Evolutionary conservation across 257 asterid genomes (phyloP).

Genomic region (Rubia yunnanensis): DNA sequence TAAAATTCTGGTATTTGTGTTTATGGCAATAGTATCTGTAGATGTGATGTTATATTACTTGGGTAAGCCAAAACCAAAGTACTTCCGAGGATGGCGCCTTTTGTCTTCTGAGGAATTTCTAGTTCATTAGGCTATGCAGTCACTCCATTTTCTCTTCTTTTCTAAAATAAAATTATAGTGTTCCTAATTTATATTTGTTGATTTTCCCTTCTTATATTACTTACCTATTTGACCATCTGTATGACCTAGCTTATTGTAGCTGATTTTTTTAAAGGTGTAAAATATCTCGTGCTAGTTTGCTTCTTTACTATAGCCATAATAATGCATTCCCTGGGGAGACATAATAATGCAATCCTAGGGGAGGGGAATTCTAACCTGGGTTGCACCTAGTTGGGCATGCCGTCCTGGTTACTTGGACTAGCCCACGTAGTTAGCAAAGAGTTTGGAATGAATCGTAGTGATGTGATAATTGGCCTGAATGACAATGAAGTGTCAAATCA

Average conservation of each 20-base stretch:
- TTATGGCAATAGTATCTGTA: constrained; percentile 14
- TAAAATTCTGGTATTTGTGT: not conserved
- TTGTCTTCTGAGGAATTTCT: not conserved
- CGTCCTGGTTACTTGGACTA: no score
- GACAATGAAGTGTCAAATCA: no score
- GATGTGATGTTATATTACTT: constrained; percentile 4
- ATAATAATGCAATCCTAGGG: no score
- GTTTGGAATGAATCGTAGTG: no score
- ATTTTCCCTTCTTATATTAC: not conserved
- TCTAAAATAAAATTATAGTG: not conserved
- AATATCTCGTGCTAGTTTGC: no score
- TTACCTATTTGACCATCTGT: not conserved
- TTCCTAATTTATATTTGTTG: not conserved
- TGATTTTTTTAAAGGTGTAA: no score
- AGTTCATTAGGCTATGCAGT: not conserved
- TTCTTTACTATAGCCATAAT: no score
- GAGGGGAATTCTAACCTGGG: no score
- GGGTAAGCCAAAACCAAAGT: not conserved
- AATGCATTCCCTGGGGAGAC: no score
- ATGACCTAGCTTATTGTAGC: not conserved
- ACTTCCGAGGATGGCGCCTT: not conserved
- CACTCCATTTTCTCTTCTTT: not conserved
- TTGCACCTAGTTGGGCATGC: no score
- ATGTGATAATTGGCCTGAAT: no score
- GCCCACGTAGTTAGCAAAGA: no score